phyloP scores from a whole-genome alignment of 2,329 filamentous ascomycete species.

The Fusarium sp. region DNA sequence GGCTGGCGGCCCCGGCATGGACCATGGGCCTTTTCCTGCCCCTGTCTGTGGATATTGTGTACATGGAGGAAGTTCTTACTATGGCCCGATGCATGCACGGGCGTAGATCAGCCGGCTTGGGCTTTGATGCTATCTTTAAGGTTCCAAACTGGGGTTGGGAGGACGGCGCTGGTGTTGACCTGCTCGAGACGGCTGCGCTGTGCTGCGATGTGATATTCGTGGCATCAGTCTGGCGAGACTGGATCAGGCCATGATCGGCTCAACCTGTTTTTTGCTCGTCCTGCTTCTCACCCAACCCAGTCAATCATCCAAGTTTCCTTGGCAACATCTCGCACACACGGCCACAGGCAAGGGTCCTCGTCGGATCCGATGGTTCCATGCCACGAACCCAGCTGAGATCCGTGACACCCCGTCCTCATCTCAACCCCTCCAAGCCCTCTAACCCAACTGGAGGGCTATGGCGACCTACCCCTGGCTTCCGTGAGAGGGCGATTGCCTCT shows the following conservation, averaged over 20 bases:
- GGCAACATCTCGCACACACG: constrained; percentile 16
- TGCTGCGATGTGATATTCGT: neutral
- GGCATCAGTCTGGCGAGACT: constrained; percentile 5
- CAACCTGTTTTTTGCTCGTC: constrained; percentile 1
- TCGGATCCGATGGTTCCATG: constrained; percentile 26
- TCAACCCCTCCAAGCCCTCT: constrained; percentile 14
- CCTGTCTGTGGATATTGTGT: neutral
- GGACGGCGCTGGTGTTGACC: neutral
- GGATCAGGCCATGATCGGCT: neutral
- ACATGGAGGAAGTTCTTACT: constrained; percentile 3
- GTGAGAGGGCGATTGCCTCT: constrained; percentile 10
- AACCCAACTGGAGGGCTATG: constrained; percentile 1
- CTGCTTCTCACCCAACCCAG: neutral
- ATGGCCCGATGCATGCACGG: constrained; percentile 14
- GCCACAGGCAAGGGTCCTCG: constrained; percentile 24
- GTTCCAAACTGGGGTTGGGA: neutral
- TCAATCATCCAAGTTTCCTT: constrained; percentile 9
- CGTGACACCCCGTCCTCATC: constrained; percentile 34
- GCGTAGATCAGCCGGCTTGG: constrained; percentile 17
- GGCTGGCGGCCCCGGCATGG: constrained; percentile 5
- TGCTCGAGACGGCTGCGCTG: neutral
- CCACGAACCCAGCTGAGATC: constrained; percentile 41
- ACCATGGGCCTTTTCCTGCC: neutral
- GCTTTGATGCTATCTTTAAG: neutral
- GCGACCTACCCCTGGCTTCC: constrained; percentile 4